Conservation (phyloP, 192 early-diverging fungal genomes). For the Backusella tuberculispora region DNA sequence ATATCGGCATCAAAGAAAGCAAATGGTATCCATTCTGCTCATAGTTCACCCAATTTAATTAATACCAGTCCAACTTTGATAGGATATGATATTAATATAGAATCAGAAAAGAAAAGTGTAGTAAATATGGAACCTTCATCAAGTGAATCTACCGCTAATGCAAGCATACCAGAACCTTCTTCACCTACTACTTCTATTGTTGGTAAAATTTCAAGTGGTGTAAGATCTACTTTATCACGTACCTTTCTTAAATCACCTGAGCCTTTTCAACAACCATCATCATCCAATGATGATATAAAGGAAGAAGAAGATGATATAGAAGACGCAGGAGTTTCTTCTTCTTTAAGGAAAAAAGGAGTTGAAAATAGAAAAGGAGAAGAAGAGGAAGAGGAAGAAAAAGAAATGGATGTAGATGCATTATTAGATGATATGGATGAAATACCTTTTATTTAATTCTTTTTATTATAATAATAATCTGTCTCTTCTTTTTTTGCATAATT, state of each 20-base stretch:
- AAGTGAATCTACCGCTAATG: neutral
- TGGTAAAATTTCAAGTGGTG: constrained; percentile 24
- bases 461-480: neutral
- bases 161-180: neutral
- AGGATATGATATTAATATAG: neutral
- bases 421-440: constrained; percentile 39
- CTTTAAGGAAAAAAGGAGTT: neutral
- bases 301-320: constrained; percentile 1
- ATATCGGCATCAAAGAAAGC: neutral
- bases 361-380: constrained; percentile 9
- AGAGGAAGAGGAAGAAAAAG: constrained; percentile 27
- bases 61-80: neutral
- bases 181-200: constrained; percentile 15
- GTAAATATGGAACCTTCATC: neutral
- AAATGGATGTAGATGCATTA: constrained; percentile 24
- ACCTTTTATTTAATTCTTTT: constrained; percentile 33
- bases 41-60: constrained; percentile 9
- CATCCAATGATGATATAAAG: neutral
- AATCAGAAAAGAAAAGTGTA: neutral
- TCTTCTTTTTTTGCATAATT: constrained; percentile 2
- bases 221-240: constrained; percentile 31
- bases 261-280: neutral
- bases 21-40: neutral
- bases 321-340: neutral
- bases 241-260: constrained; percentile 27